Evolutionary conservation across 139 green algal genomes (phyloP), one percentile per base, ranked within the genome.

Genomic region (Chlamydomonas incerta): DNA sequence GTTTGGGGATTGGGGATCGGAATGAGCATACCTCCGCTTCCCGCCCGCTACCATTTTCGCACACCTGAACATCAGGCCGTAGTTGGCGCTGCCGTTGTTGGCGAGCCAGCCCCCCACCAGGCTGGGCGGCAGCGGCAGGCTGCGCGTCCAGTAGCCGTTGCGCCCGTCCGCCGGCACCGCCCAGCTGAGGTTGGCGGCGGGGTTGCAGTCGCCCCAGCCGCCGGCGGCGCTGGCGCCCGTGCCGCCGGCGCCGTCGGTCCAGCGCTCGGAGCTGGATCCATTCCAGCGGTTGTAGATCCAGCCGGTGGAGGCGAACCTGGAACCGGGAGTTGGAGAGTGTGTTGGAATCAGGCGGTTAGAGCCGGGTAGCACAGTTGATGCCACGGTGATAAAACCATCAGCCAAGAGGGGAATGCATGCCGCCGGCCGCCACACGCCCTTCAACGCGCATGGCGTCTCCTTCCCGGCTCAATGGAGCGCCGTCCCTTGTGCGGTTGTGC

Each of bases 41-140:
- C n/a, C n/a, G n/a, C n/a, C n/a, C n/a, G n/a, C n/a, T n/a, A n/a
- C n/a, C n/a, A n/a, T n/a, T n/a, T n/a, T n/a, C 11, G 2, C 76
- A 46, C 35, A 83, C 76, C 81, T 87, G 81, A 87, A 74, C 57
- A 87, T 62, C 26, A 87, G 35, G 13, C 81, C 81, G 35, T 87
- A 80, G 70, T 87, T 87, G 35, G 72, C 57, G 2, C n/a, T 24
- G 37, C 81, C 81, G 34, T 72, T 47, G 47, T 74, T 66, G 5
- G 65, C 47, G 5, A 84, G 29, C 77, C 77, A 84, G 4, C 17
- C 6, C 24, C 28, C 46, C 41, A 84, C 77, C 65, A 74, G 28
- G 4, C 18, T 1, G n/a, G 63, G 41, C n/a, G 74, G 63, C 63
- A 84, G 77, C 14, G 63, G 46, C 6, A 84, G 2, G 26, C 41